Percentiles rank a stretch among this genome's conserved stretches.
Evolutionary conservation across 192 early-diverging fungal species (phyloP).

Genomic region (Backusella mclennaniae): DNA sequence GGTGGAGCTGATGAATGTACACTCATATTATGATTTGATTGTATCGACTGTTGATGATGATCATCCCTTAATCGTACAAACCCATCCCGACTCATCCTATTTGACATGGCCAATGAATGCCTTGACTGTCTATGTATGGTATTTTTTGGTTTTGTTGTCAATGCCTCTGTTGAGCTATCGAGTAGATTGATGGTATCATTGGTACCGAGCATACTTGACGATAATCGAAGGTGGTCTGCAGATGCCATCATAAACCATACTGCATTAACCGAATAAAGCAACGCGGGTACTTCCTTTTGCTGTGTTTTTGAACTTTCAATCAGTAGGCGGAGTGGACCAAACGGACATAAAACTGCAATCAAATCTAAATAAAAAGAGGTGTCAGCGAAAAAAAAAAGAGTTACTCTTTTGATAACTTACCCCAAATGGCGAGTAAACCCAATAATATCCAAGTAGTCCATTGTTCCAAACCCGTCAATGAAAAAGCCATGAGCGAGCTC

Average conservation of each 20-base stretch:
- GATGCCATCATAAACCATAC: slow-evolving; percentile 79
- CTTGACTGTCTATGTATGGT: background rate
- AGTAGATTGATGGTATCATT: background rate
- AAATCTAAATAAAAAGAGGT: slow-evolving; percentile 52
- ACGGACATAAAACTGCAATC: slow-evolving; percentile 88
- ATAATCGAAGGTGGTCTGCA: slow-evolving; percentile 33
- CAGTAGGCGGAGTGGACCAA: slow-evolving; percentile 79
- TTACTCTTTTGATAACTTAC: slow-evolving; percentile 38
- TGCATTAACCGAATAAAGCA: slow-evolving; percentile 70
- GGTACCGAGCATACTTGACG: slow-evolving; percentile 11
- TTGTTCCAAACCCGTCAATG: slow-evolving; percentile 62
- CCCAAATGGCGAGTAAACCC: slow-evolving; percentile 78
- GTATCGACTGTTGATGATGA: background rate
- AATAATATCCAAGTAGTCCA: slow-evolving; percentile 85
- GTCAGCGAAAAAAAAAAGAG: background rate
- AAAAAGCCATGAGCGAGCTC: slow-evolving; percentile 81
- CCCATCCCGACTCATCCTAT: slow-evolving; percentile 13
- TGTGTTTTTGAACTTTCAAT: slow-evolving; percentile 73
- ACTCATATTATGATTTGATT: background rate
- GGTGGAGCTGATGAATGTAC: background rate
- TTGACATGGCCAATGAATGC: background rate
- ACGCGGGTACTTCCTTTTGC: slow-evolving; percentile 74
- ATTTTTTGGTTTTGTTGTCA: background rate
- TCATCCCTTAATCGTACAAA: slow-evolving; percentile 23
- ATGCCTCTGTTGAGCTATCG: background rate